These are phyloP conservation scores for Ilyonectria sp. DNA, from an alignment of 2,329 filamentous ascomycete species.

Conservation along the genomic window DNA sequence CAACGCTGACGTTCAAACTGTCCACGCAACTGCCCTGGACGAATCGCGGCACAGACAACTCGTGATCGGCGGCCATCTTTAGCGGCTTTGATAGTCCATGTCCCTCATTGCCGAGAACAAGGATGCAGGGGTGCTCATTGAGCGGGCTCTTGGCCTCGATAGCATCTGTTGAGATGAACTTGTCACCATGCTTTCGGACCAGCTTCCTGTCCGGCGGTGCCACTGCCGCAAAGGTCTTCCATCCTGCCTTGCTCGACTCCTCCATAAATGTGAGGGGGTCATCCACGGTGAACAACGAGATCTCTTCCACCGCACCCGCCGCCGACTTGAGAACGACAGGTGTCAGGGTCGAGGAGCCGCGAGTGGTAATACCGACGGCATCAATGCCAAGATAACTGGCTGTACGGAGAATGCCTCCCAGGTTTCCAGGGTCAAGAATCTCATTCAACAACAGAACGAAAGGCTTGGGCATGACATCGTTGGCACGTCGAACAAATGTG, in stretches of 20 bases:
- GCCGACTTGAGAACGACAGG: constrained; percentile 89
- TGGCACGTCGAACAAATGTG: constrained; percentile 59
- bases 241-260: constrained; percentile 78
- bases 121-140: constrained; percentile 75
- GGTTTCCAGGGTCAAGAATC: constrained; percentile 88
- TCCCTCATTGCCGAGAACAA: constrained; percentile 89
- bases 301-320: constrained; percentile 86
- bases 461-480: constrained; percentile 66
- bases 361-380: constrained; percentile 82
- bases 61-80: constrained; percentile 75
- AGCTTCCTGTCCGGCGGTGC: constrained; percentile 59
- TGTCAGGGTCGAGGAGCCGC: constrained; percentile 81
- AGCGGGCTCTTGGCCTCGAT: constrained; percentile 69
- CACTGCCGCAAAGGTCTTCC: constrained; percentile 87
- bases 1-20: constrained; percentile 94
- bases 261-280: constrained; percentile 80
- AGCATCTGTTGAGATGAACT: constrained; percentile 65
- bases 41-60: constrained; percentile 75
- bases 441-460: constrained; percentile 82
- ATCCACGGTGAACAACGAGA: constrained; percentile 80
- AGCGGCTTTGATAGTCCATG: constrained; percentile 78
- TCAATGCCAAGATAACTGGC: constrained; percentile 93
- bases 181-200: constrained; percentile 53
- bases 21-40: constrained; percentile 76
- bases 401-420: constrained; percentile 90